Evolutionary conservation across 2,329 filamentous ascomycete genomes (phyloP), one percentile per base, ranked within the genome.

Genomic region (Clarireedia homoeocarpa): DNA sequence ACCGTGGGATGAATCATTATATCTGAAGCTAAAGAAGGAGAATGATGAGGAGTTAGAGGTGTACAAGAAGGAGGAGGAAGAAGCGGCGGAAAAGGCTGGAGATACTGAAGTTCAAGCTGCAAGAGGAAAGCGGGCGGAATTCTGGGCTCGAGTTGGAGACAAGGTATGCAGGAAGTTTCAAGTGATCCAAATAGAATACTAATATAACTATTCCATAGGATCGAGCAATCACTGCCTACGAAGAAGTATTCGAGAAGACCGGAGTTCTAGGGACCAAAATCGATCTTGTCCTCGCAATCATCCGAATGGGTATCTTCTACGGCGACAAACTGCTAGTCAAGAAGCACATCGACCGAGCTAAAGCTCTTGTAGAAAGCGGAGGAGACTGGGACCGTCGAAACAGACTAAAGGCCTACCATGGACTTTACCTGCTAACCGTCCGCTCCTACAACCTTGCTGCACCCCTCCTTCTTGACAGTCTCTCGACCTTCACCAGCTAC

Each of bases 371-470:
- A 36, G 94, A 99, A 70, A 88, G 88, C 63, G 94, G 94, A 64
- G 94, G 94, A 72, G 94, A 99, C 74, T 99, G 94, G 94, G 94
- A 99, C 72, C 88, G 94, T 62, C 87, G 94, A 71, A 99, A 99
- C 78, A 87, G 94, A 59, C 84, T 99, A 69, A 99, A 99, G 85
- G 94, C 94, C 63, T 99, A 99, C 80, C 91, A 95, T 71, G 94
- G 94, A 60, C 80, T 99, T 55, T 88, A 97, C 71, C 82, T 96
- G 57, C 85, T 99, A 64, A 97, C 92, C 24, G 83, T 94, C 63
- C 91, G 94, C 65, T 91, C 91, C 59, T 91, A 97, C 78, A 89
- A 85, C 71, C 78, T 89, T 58, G 91, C 91, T 42, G 94, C 94
- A 2, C 92, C 94, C 42, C 82, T 96, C 10, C 86, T 99, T 51